Base-by-base conservation (phyloP, 1,284 basidiomycete genomes). In the Anthracocystis walkeri region DNA sequence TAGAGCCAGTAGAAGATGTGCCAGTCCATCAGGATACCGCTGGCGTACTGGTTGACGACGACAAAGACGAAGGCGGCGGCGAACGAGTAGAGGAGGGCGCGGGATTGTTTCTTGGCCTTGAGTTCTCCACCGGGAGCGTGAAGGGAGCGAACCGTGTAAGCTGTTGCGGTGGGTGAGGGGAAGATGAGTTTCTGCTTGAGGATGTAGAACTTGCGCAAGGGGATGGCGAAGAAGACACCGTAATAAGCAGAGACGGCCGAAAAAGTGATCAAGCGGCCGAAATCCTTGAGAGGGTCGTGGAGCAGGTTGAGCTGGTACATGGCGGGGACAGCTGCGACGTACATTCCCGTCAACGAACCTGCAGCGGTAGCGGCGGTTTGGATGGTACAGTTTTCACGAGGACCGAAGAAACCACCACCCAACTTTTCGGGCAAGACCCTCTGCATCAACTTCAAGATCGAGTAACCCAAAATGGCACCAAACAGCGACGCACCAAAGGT, bases 151-250 rank as follows among this genome's bases (percentile, higher is more conserved):
- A 91, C 90, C 20, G 90, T 90, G 79, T 88, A 90, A 20, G 90
- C 91, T 38, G 90, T 91, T 12, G 91, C 91, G 58, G 91, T 89
- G 16, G 89, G 89, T 2, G 90, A 90, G 2, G 90, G 91, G 87
- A 92, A 92, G 38, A 89, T 89, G 31, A 91, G 85, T 81, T 90
- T 90, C 82, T 90, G 89, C 82, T 89, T 88, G 58, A 91, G 86
- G 75, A 92, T 90, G 85, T 90, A 91, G 84, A 82, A 90, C 78
- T 89, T 89, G 66, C 90, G 87, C 31, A 90, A 85, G 0, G 90
- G 90, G 64, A 90, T 89, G 69, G 90, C 90, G 84, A 91, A 91
- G 85, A 90, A 90, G 68, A 90, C 87, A 48, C 90, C 90, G 76
- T 90, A 91, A 86, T 90, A 91, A 23, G 89, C 89, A 58, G 89